Evolutionary conservation across 306 rosid species (phyloP), one percentile per base, ranked within the genome.

Genomic region (Casuarina equisetifolia): DNA sequence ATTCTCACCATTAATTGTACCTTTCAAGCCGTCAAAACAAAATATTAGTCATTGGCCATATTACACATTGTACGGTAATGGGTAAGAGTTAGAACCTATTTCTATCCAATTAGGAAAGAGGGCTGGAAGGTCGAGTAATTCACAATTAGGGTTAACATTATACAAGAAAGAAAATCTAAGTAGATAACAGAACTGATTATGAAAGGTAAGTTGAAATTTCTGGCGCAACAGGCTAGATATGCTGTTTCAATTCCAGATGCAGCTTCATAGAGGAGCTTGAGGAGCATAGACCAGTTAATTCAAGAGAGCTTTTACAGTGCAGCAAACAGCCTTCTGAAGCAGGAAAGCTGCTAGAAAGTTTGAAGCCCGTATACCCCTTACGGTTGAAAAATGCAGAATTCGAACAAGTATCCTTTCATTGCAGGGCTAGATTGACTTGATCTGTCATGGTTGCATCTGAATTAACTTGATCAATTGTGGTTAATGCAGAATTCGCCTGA

Each of bases 361-460:
- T 55, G 49, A 68, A 20, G 76, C 76, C 68, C 50, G 38, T n/a
- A 75, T 72, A 48, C 53, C 63, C 57, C 73, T 74, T 61, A 73
- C 25, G 25, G 12, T 40, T 70, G 44, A 20, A 80, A 59, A 20
- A 66, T 46, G 78, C 45, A 46, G 48, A 69, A 69, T 32, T 87
- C 84, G 88, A 90, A 76, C 78, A 86, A 15, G 67, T 81, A 80
- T 82, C 86, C 72, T 79, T 82, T 38, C 75, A 81, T 68, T 80
- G 84, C 42, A 86, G 25, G 36, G 75, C 84, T 72, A 70, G 86
- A 80, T 80, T 50, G 58, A 68, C 79, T 74, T 74, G 82, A 58
- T 84, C 85, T 16, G n/a, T 46, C 75, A 67, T 12, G 5, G 84
- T 83, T 48, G 80, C 76, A 46, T 88, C 88, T 53, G 83, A 76